Evolutionary conservation across 352 stramenopile genomes (phyloP), one percentile per base, ranked within the genome.

Genomic region (Pythium utonaiense): DNA sequence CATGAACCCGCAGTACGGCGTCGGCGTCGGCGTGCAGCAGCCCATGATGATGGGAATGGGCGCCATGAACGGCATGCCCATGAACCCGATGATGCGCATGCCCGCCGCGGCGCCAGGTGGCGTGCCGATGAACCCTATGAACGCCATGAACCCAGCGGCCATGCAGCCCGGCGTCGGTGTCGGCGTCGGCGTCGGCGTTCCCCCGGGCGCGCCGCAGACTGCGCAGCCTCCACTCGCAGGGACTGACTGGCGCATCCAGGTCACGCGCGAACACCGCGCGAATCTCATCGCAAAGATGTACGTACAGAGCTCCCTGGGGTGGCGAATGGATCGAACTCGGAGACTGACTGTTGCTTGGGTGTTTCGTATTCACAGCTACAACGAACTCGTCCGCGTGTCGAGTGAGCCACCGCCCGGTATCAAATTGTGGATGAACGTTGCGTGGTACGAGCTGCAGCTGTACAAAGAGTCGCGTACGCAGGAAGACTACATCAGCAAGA

Each of bases 401-500:
- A 86, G 75, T 10, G 83, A 93, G 55, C 81, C 81, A 19, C 74
- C 81, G 33, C 81, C 83, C 0, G 83, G 83, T 16, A 93, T 93
- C 48, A 89, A 89, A 64, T 76, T 93, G 30, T 93, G 83, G 83
- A 93, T 91, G 78, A 91, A 93, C 65, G 83, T 91, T 27, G 85
- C 83, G 19, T 91, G 83, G 80, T 93, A 89, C 62, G 83, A 93
- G 72, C 65, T 93, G 47, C 86, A 79, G 51, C 70, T 91, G 7
- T 93, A 88, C 72, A 89, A 90, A 62, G 83, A 93, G 66, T 89
- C 81, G 41, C 82, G 74, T 16, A 93, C 83, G 16, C 81, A 93
- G 66, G 79, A 93, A 53, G 83, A 89, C 60, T 93, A 93, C 67
- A 93, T 93, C 57, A 91, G 83, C 63, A 91, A 93, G 75, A 93